Conservation (phyloP, 169 alveolate species). For the Plasmodium billcollinsi region DNA sequence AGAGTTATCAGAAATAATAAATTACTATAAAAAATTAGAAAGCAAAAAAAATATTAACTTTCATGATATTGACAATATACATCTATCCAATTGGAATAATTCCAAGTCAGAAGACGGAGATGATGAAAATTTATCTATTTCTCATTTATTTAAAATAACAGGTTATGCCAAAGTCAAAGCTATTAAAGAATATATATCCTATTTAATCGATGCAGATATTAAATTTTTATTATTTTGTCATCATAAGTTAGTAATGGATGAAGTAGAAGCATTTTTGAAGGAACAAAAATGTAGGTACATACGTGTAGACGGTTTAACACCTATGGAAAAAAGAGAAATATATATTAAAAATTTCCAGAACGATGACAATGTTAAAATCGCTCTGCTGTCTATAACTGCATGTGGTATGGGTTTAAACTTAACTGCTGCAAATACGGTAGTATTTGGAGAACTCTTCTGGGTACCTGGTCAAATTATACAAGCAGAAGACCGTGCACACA, state of each 20-base stretch:
- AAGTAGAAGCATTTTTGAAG: slow-evolving; percentile 87
- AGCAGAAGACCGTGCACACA: slow-evolving; percentile 99
- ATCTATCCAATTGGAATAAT: slow-evolving; percentile 10
- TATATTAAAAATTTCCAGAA: slow-evolving; percentile 93
- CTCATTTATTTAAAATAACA: slow-evolving; percentile 91
- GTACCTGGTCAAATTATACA: slow-evolving; percentile 97
- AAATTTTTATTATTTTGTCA: slow-evolving; percentile 97
- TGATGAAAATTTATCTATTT: slow-evolving; percentile 74
- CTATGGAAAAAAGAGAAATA: slow-evolving; percentile 90
- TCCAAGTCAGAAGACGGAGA: slow-evolving; percentile 59
- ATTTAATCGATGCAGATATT: slow-evolving; percentile 90
- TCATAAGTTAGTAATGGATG: slow-evolving; percentile 94
- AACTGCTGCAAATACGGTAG: slow-evolving; percentile 97
- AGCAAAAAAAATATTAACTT: slow-evolving; percentile 6
- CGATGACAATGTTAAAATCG: slow-evolving; percentile 86
- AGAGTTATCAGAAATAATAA: slow-evolving; percentile 62
- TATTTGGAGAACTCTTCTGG: slow-evolving; percentile 98
- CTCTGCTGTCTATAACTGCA: slow-evolving; percentile 96
- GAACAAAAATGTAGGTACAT: slow-evolving; percentile 87
- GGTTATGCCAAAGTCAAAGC: slow-evolving; percentile 96
- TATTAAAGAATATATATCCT: slow-evolving; percentile 92
- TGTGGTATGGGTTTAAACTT: slow-evolving; percentile 96
- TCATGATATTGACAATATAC: slow-evolving; percentile 21
- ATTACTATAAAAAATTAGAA: slow-evolving; percentile 46
- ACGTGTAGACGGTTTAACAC: slow-evolving; percentile 96